Evolutionary conservation across 441 rosid species (phyloP), one percentile per base, ranked within the genome.

Genomic region (Jatropha multifida): DNA sequence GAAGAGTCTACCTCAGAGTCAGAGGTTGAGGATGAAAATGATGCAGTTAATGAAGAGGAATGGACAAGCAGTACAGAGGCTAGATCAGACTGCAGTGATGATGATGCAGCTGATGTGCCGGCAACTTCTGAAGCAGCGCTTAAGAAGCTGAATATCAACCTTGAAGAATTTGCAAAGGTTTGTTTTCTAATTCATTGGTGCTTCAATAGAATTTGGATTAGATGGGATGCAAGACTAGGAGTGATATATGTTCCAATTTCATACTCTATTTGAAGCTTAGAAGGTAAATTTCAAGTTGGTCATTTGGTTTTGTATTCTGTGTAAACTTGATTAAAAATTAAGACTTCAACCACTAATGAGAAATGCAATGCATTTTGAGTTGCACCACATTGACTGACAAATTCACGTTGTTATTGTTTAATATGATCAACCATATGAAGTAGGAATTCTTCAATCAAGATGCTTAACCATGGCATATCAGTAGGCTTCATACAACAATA

Each of bases 111-210:
- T 80, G 90, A 88, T 85, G 81, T 74, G 73, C 81, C 83, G 85
- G 96, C 89, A 74, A 81, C 91, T 76, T 92, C 96, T 78, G 94
- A 85, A 79, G 94, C 88, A 73, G 96, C 96, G 66, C 80, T 96
- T 61, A 88, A 83, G 88, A 92, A 92, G 83, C 93, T 94, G 78
- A 81, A 85, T 78, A 82, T 23, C 79, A 84, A 81, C 82, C 83
- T 90, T 58, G 93, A 91, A 79, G 97, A 91, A 23, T 86, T 96
- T 55, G 94, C 86, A 77, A 88, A 89, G 94, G 99, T 96, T 82
- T 73, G 56, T 56, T 79, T 75, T 68, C 44, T 72, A 11, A 51
- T 46, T 18, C 23, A 8, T 60, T 14, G 23, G 58, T 44, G 7
- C 9, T 5, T 60, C 42, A 58, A 20, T 38, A 8, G 32, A 51